Base-by-base conservation (phyloP, 805 yeast species). In the Zygotorulaspora danielsina region DNA sequence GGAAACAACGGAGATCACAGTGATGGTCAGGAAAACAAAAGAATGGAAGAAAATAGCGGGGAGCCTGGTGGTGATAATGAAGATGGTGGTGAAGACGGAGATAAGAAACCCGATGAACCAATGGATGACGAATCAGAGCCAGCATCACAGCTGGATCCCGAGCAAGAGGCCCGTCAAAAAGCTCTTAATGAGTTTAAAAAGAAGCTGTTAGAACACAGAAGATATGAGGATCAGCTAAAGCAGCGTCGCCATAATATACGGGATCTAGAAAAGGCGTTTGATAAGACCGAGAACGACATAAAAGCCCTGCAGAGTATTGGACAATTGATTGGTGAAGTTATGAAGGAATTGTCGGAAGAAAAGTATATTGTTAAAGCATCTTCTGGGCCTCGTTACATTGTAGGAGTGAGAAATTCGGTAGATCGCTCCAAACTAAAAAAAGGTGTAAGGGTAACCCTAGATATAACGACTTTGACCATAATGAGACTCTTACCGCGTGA, bases 401-500 rank as follows among this genome's bases (percentile, higher is more conserved):
- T 93, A 36, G 97, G 97, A 31, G 93, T 96, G 64, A 79, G 98
- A 59, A 88, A 88, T 63, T 84, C 95, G 22, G 86, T 93, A 60
- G 85, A 84, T 59, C 80, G 85, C 55, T 84, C 81, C 32, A 76
- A 75, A 45, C 73, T 93, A 57, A 81, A 84, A 65, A 94, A 88
- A 64, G 98, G 98, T 36, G 89, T 89, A 16, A 78, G 98, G 61
- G 98, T 93, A 32, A 93, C 98, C 11, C 71, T 93, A 53, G 98
- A 93, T 66, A 93, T 93, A 84, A 93, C 98, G 18, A 93, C 98
- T 0, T 73, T 93, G 53, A 93, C 98, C 13, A 93, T 93, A 46
- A 93, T 93, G 98, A 79, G 98, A 57, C 82, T 93, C 31, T 73
- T 93, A 54, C 98, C 98, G 12, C 78, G 98, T 58, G 98, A 93